Conservation (phyloP, 2,329 filamentous ascomycete species). For the Simplicillium aogashimaense region DNA sequence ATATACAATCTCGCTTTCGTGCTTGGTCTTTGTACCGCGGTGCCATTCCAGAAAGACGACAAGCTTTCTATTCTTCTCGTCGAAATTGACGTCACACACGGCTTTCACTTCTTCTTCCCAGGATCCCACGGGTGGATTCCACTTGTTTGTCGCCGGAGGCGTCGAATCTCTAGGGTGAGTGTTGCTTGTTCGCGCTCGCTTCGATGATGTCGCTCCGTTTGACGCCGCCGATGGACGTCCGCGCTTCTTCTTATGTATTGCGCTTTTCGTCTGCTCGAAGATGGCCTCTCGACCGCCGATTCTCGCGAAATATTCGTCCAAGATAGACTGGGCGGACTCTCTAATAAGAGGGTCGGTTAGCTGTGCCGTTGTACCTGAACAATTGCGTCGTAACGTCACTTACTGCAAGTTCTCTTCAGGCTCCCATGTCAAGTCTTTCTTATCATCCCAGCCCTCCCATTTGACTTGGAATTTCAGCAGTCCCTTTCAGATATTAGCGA, state of each 20-base stretch:
- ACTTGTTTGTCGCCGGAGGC: constrained; percentile 38
- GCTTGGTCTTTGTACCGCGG: constrained; percentile 63
- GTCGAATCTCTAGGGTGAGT: constrained; percentile 38
- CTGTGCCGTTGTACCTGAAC: background rate
- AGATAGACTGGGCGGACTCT: constrained; percentile 47
- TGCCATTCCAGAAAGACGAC: constrained; percentile 67
- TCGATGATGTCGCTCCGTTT: constrained; percentile 16
- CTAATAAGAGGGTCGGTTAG: constrained; percentile 20
- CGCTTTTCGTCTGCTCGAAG: constrained; percentile 38
- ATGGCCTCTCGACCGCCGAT: constrained; percentile 55
- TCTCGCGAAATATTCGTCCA: constrained; percentile 52
- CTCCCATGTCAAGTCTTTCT: constrained; percentile 68
- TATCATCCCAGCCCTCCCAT: constrained; percentile 69
- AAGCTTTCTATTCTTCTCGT: constrained; percentile 47
- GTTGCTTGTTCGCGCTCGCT: constrained; percentile 36
- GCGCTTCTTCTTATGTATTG: constrained; percentile 47
- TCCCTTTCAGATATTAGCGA: constrained; percentile 24
- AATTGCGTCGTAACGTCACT: background rate
- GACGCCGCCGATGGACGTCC: constrained; percentile 28
- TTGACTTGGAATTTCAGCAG: constrained; percentile 55
- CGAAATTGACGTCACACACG: constrained; percentile 60
- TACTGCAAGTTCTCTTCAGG: constrained; percentile 55
- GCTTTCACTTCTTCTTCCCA: constrained; percentile 67
- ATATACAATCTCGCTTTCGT: constrained; percentile 58
- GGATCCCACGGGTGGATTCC: constrained; percentile 60